A percentile compares a stretch with the other conserved stretches of the same genome.
phyloP scores from a whole-genome alignment of 768 basidiomycete genomes.

The Trametes meyenii region DNA sequence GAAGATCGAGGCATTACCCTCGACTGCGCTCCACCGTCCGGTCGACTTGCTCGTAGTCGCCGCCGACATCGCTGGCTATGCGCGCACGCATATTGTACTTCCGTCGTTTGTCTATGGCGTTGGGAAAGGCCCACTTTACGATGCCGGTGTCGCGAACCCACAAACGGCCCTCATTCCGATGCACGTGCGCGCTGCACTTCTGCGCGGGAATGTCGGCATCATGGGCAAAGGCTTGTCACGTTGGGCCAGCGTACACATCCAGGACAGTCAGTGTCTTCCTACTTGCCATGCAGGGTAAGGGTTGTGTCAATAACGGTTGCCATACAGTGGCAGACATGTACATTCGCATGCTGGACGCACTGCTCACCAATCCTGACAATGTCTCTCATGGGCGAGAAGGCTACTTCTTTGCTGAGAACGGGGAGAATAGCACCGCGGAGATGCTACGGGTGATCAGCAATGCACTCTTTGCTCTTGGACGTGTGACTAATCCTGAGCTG shows the following conservation, averaged over 20 bases:
- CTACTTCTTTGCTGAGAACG: constrained; percentile 35
- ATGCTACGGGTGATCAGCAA: constrained; percentile 39
- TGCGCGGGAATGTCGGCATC: constrained; percentile 51
- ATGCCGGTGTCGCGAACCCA: constrained; percentile 52
- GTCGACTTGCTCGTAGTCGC: constrained; percentile 52
- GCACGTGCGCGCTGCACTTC: constrained; percentile 46
- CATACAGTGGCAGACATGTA: neutral
- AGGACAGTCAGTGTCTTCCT: constrained; percentile 18
- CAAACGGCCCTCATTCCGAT: constrained; percentile 53
- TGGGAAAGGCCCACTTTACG: constrained; percentile 56
- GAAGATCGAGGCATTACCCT: constrained; percentile 47
- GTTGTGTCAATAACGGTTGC: neutral
- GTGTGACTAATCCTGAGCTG: constrained; percentile 36
- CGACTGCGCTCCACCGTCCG: constrained; percentile 48
- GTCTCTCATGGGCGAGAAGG: constrained; percentile 38
- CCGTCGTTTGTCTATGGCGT: constrained; percentile 61
- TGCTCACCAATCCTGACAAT: constrained; percentile 25
- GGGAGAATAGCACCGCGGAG: constrained; percentile 30
- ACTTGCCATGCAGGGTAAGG: neutral
- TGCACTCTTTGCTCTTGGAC: constrained; percentile 34
- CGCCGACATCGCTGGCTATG: constrained; percentile 58
- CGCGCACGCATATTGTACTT: constrained; percentile 51
- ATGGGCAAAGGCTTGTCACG: constrained; percentile 58
- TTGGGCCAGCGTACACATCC: constrained; percentile 59
- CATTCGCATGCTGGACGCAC: constrained; percentile 39